A percentile compares a stretch with the other conserved stretches of the same genome.
Evolutionary conservation across 2,329 filamentous ascomycete species (phyloP).

Genomic region (Diaporthe sp.): DNA sequence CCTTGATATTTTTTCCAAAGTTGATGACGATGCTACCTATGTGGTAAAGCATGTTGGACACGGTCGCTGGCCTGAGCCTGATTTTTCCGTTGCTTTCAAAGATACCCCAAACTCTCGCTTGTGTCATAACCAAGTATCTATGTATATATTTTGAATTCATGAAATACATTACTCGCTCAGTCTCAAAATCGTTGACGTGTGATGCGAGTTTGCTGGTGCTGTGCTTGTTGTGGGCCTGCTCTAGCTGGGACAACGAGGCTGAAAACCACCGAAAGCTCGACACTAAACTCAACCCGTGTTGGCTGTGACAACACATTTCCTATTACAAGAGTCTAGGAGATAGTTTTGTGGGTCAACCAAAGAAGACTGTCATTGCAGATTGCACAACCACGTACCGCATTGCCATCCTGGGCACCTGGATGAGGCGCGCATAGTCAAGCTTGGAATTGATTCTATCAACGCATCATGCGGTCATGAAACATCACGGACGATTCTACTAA

Average conservation of each 20-base stretch:
- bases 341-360: not conserved
- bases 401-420: not conserved
- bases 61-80: not conserved
- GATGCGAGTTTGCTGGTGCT: not conserved
- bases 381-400: not conserved
- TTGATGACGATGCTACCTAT: not conserved
- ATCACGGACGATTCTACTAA: too few species aligned
- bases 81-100: not conserved
- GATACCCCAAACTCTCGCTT: conserved; percentile 40
- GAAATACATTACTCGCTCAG: not conserved
- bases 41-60: not conserved
- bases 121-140: not conserved
- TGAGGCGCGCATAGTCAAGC: not conserved
- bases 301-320: not conserved
- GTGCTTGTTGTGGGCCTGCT: not conserved
- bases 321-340: not conserved
- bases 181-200: not conserved
- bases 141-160: not conserved
- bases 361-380: not conserved
- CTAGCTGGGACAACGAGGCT: not conserved
- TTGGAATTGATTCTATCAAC: not conserved
- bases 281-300: not conserved
- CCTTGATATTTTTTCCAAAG: not conserved
- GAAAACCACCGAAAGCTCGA: not conserved
- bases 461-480: not conserved